Evolutionary conservation across 2,329 filamentous ascomycete genomes (phyloP).

Genomic region (Drechslerella coelobrocha): DNA sequence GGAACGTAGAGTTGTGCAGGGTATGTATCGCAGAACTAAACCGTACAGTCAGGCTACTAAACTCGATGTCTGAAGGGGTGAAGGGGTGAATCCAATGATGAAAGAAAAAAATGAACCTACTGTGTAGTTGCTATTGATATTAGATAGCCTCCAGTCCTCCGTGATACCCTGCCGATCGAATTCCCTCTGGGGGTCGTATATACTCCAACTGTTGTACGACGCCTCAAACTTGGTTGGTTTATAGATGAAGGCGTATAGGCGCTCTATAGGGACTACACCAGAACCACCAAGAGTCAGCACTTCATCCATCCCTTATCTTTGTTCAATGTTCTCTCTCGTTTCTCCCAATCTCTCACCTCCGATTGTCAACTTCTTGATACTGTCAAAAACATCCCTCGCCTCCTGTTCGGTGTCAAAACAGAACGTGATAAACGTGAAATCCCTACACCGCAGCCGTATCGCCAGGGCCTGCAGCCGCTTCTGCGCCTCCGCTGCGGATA

Average conservation of each 20-base stretch:
- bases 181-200: constrained; percentile 86
- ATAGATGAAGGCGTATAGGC: constrained; percentile 89
- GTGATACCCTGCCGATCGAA: constrained; percentile 83
- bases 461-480: constrained; percentile 40
- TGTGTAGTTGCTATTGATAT: constrained; percentile 88
- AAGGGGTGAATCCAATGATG: no score
- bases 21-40: constrained; percentile 85
- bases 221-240: constrained; percentile 75
- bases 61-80: background rate
- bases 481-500: constrained; percentile 40
- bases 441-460: constrained; percentile 85
- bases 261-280: constrained; percentile 74
- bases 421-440: constrained; percentile 93
- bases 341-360: constrained; percentile 17
- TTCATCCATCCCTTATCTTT: constrained; percentile 65
- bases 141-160: constrained; percentile 85
- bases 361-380: constrained; percentile 74
- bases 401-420: constrained; percentile 77
- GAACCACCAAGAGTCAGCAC: constrained; percentile 59
- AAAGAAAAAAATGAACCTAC: constrained; percentile 59
- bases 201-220: constrained; percentile 76
- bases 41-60: background rate
- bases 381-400: constrained; percentile 86
- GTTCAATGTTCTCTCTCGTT: background rate
- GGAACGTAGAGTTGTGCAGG: constrained; percentile 85